Conservation (phyloP, 2,329 filamentous ascomycete genomes). For the Alternaria incomplexa region DNA sequence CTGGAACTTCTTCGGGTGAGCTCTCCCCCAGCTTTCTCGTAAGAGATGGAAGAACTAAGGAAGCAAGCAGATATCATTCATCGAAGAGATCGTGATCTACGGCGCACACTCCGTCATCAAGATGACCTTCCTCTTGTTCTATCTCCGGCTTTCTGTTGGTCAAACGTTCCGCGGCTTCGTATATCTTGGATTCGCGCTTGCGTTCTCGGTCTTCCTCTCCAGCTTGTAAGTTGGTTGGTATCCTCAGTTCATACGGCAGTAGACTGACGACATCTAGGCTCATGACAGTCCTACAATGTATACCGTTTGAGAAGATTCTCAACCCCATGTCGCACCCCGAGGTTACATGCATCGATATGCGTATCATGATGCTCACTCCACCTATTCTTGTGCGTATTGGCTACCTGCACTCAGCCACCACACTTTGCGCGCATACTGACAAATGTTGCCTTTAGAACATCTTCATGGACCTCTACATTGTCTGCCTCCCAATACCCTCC, state of each 20-base stretch:
- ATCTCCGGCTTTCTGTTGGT: slow-evolving; percentile 1
- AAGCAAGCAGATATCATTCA: background rate
- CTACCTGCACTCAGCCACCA: background rate
- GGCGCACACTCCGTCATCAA: slow-evolving; percentile 8
- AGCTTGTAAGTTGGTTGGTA: background rate
- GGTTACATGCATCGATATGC: slow-evolving; percentile 2
- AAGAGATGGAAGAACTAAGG: background rate
- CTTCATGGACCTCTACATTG: slow-evolving; percentile 4
- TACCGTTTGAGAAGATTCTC: slow-evolving; percentile 5
- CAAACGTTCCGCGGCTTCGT: background rate
- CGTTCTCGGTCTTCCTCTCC: background rate
- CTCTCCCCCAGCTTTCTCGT: background rate
- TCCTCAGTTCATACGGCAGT: background rate
- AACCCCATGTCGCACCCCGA: background rate
- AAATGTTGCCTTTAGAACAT: background rate
- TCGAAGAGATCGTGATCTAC: slow-evolving; percentile 4
- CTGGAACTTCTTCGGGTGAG: background rate
- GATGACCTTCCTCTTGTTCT: slow-evolving; percentile 4
- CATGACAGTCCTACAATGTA: slow-evolving; percentile 1
- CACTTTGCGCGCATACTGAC: background rate
- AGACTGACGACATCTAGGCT: background rate
- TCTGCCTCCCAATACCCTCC: slow-evolving; percentile 1
- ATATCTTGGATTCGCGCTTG: background rate
- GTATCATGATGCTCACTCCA: background rate
- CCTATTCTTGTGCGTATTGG: background rate